Evolutionary conservation across 139 green algal genomes (phyloP).

Genomic region (Micractinium conductrix): DNA sequence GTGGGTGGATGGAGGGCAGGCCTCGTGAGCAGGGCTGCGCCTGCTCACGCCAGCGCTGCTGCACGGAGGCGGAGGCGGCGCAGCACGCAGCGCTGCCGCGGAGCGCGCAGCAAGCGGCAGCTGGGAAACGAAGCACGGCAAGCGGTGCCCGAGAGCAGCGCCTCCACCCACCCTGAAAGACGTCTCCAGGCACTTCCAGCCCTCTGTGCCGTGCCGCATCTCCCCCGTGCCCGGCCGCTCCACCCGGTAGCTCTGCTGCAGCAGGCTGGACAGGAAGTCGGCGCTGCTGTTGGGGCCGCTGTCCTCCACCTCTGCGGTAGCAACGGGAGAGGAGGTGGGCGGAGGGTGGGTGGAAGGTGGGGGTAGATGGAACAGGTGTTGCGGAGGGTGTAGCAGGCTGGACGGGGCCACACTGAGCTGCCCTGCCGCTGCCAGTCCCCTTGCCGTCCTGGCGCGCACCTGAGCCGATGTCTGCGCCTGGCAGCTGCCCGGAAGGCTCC

Average conservation of each 20-base stretch:
- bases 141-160: background rate
- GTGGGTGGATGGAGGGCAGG: too few relatives aligned
- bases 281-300: constrained; percentile 8
- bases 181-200: constrained; percentile 91
- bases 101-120: background rate
- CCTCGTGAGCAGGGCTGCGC: background rate
- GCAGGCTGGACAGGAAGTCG: constrained; percentile 47
- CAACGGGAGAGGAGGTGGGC: too few relatives aligned
- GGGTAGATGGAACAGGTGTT: too few relatives aligned
- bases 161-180: constrained; percentile 49
- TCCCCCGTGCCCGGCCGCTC: constrained; percentile 70
- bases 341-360: too few relatives aligned
- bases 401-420: too few relatives aligned
- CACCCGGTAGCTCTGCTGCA: constrained; percentile 48
- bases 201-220: constrained; percentile 89
- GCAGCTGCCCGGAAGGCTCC: constrained; percentile 32
- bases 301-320: constrained; percentile 32
- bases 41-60: too few relatives aligned
- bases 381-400: too few relatives aligned
- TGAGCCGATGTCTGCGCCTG: constrained; percentile 15
- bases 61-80: too few relatives aligned
- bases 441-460: background rate
- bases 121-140: too few relatives aligned
- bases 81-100: background rate
- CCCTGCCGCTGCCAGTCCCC: too few relatives aligned